phyloP scores from a whole-genome alignment of 2,329 filamentous ascomycete species.

The Colletotrichum musicola region DNA sequence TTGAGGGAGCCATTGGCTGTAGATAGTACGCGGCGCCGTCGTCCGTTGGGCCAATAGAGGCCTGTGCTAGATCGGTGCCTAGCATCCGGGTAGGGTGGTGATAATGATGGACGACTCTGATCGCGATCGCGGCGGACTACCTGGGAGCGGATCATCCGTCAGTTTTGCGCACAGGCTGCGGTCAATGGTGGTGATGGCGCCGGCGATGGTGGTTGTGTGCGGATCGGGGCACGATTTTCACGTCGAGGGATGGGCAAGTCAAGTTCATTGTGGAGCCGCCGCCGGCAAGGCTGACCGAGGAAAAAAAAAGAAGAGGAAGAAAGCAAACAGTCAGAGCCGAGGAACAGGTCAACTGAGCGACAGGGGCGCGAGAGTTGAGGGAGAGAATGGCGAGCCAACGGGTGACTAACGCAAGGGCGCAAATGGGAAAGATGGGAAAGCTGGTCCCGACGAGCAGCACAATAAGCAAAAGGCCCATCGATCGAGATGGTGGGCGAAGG shows the following conservation, averaged over 20 bases:
- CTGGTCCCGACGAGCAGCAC: not conserved
- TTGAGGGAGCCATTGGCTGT: constrained; percentile 4
- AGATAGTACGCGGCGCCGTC: constrained; percentile 4
- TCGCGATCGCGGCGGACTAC: constrained; percentile 6
- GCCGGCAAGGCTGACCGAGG: too few relatives aligned
- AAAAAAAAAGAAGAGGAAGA: too few relatives aligned
- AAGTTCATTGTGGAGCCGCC: too few relatives aligned
- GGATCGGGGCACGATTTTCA: too few relatives aligned
- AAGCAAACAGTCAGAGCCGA: too few relatives aligned
- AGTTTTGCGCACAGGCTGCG: constrained; percentile 2
- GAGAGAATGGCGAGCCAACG: too few relatives aligned
- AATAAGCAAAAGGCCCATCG: not conserved
- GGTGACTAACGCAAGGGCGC: not conserved
- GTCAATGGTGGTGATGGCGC: not conserved
- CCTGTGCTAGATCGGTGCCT: constrained; percentile 2
- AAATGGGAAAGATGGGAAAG: constrained; percentile 10
- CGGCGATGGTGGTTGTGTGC: not conserved
- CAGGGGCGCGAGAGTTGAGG: too few relatives aligned
- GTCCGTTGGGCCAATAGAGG: constrained; percentile 16
- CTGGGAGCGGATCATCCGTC: not conserved
- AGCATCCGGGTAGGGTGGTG: constrained; percentile 1
- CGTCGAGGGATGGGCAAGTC: too few relatives aligned
- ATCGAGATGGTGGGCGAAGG: not conserved
- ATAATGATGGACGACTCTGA: constrained; percentile 5
- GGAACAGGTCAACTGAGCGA: too few relatives aligned